Base-by-base conservation (phyloP, 139 green algal species). In the Ostreobium quekettii region DNA sequence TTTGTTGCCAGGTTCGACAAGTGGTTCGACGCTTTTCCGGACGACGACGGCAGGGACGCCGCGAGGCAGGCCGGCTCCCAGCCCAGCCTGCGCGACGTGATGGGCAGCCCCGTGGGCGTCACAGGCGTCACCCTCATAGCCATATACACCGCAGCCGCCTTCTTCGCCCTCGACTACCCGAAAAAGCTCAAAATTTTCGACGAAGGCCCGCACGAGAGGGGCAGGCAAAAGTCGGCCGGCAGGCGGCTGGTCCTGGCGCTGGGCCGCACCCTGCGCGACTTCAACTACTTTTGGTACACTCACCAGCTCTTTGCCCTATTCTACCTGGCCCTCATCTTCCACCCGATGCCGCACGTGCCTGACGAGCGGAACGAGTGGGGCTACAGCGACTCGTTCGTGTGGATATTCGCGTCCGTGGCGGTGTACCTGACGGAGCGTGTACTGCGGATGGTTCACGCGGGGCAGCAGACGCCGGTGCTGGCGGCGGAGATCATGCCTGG, bases 261-360 rank as follows among this genome's bases (percentile, higher is more conserved):
- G 8, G 65, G 65, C 19, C 22, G 24, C 38, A 28, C 42, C 63
- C 56, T 74, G 6, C 37, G 39, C 36, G 48, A 67, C 32, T 67
- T 74, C 38, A 67, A 53, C 56, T 35, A 47, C 46, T 67, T 67
- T 42, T 42, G 30, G 26, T 31, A 60, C n/a, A 66, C 67, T 2
- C 67, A 74, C 47, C 29, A 42, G 22, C 57, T 74, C 30, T 74
- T 67, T 24, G 7, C 47, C 36, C 5, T 74, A 28, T 74, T 74
- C 56, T 74, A 74, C 53, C 29, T 61, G 3, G 19, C 22, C 5
- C 35, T 74, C 36, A 64, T 74, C 56, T 48, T 74, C 3, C 67
- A 74, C 47, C 56, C 67, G 29, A 22, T 62, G 3, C 67, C 67
- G 1, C 19, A 39, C 48, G 24, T 36, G 28, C 66, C 66, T 33